Conservation (phyloP, 371 early-diverging fungal species). For the Neoconidiobolus thromboides region DNA sequence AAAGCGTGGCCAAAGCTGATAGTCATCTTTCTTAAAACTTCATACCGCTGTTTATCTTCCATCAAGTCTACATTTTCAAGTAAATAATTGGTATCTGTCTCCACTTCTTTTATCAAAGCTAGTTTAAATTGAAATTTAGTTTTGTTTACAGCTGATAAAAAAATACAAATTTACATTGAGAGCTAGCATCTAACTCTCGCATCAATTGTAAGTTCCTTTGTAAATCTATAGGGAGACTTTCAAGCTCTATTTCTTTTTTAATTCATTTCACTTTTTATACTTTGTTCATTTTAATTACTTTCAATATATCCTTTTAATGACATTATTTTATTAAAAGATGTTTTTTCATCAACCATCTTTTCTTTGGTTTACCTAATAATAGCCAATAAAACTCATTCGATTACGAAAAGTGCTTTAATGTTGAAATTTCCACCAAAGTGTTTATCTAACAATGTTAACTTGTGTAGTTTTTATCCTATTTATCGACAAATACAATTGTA, state of each 20-base stretch:
- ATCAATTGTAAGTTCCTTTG: conserved; percentile 75
- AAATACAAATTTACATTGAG: conserved; percentile 31
- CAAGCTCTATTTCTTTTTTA: conserved; percentile 32
- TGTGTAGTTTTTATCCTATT: no score
- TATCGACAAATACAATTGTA: no score
- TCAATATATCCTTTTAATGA: neutral
- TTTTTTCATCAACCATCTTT: no score
- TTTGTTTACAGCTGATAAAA: neutral
- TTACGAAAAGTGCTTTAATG: no score
- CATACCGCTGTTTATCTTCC: conserved; percentile 30
- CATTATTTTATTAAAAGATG: neutral
- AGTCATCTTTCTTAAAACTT: conserved; percentile 34
- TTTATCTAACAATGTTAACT: no score
- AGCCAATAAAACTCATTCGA: no score
- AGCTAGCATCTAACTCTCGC: conserved; percentile 75
- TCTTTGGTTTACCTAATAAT: no score
- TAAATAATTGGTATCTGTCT: conserved; percentile 30
- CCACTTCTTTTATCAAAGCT: conserved; percentile 40
- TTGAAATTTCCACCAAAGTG: no score
- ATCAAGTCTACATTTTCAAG: conserved; percentile 25
- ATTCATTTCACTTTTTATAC: neutral
- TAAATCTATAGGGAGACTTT: conserved; percentile 76
- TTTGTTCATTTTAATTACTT: neutral
- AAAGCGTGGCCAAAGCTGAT: conserved; percentile 42
- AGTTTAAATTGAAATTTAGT: neutral